Evolutionary conservation across 441 rosid species (phyloP).

Genomic region (Melastoma candidum): DNA sequence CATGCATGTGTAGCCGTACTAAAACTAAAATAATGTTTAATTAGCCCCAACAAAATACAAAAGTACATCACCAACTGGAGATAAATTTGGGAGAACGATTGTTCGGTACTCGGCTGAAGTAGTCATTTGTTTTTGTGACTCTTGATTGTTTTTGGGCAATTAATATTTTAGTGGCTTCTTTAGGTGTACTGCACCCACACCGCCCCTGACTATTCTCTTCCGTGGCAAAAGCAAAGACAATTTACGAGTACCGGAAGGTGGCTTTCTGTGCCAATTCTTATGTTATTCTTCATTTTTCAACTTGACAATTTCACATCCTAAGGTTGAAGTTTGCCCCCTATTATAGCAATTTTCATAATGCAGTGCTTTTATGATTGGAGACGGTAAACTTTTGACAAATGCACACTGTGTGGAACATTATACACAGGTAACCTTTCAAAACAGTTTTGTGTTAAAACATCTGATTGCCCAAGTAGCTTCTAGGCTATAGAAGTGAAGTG

Average conservation of each 20-base stretch:
- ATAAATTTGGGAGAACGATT: neutral
- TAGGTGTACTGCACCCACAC: slow-evolving; percentile 97
- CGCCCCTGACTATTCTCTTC: slow-evolving; percentile 91
- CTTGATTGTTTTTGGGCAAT: slow-evolving; percentile 1
- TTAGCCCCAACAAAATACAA: too few species aligned
- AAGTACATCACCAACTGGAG: too few species aligned
- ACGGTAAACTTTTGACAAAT: slow-evolving; percentile 91
- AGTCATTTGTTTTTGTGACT: slow-evolving; percentile 2
- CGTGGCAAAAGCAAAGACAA: slow-evolving; percentile 97
- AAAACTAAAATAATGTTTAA: too few species aligned
- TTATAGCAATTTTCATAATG: slow-evolving; percentile 10
- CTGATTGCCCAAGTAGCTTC: neutral
- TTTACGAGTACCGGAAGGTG: slow-evolving; percentile 88
- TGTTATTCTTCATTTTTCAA: slow-evolving; percentile 1
- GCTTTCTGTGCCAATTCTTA: slow-evolving; percentile 11
- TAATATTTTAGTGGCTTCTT: slow-evolving; percentile 13
- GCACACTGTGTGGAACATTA: slow-evolving; percentile 87
- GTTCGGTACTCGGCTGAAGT: neutral
- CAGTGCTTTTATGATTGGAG: slow-evolving; percentile 98
- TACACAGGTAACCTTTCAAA: slow-evolving; percentile 52
- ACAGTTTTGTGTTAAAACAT: neutral
- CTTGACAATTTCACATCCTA: neutral
- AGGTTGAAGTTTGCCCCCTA: neutral
- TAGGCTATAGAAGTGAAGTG: too few species aligned
- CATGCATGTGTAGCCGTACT: too few species aligned